Conservation (phyloP, 176 grass and related monocot species). For the Dactylis glomerata region DNA sequence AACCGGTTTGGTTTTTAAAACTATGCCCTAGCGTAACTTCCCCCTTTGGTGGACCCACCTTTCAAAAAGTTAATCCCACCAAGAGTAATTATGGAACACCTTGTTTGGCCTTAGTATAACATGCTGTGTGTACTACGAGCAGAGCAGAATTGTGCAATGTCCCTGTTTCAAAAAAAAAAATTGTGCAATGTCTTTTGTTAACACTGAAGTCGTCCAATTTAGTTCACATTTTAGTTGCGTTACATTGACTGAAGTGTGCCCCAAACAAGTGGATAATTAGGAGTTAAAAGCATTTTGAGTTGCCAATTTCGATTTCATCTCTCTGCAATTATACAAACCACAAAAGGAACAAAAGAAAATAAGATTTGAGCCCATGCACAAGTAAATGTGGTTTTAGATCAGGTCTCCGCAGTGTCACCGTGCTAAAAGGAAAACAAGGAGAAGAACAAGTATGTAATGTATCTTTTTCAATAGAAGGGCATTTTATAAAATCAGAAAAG, state of each 20-base stretch:
- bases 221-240: no score
- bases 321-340: background rate
- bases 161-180: no score
- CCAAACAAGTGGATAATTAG: background rate
- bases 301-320: background rate
- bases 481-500: background rate
- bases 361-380: background rate
- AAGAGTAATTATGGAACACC: slow-evolving; percentile 21
- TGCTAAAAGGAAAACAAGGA: background rate
- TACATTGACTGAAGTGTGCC: background rate
- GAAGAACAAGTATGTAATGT: background rate
- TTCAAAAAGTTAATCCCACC: no score
- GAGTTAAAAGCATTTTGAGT: background rate
- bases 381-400: background rate
- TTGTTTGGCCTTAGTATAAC: background rate
- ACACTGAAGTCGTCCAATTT: background rate
- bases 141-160: background rate
- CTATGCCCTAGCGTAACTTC: no score
- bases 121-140: background rate
- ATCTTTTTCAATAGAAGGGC: background rate
- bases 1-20: no score
- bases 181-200: background rate
- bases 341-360: background rate
- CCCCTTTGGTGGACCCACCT: no score
- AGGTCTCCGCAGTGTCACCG: background rate